Evolutionary conservation across 148 eudicot genomes (phyloP).

Genomic region (Hydrangea macrophylla): DNA sequence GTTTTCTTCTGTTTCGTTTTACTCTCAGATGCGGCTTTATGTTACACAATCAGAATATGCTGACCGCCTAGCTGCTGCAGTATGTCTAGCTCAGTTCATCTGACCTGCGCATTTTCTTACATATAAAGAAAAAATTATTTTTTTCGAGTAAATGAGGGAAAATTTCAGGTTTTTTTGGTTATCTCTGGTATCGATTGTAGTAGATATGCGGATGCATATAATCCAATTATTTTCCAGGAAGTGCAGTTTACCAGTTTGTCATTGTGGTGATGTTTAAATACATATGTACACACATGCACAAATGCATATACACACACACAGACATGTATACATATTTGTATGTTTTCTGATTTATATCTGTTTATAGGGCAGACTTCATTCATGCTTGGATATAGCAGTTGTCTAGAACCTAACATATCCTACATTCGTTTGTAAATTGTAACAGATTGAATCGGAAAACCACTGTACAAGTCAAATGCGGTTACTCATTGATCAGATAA

Average conservation of each 20-base stretch:
- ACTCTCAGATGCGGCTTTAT: constrained; percentile 72
- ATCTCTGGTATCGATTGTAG: background rate
- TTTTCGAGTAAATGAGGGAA: background rate
- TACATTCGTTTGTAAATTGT: constrained; percentile 1
- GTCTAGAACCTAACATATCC: background rate
- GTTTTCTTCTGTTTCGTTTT: constrained; percentile 15
- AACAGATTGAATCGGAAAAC: constrained; percentile 61
- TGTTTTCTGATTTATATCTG: too few species aligned
- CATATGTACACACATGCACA: too few species aligned
- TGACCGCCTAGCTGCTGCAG: constrained; percentile 87
- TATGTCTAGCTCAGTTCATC: constrained; percentile 33
- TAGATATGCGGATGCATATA: background rate
- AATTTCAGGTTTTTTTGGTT: background rate
- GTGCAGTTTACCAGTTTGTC: background rate
- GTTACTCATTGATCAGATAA: constrained; percentile 78
- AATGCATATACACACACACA: too few species aligned
- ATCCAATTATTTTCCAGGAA: background rate
- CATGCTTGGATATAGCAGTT: constrained; percentile 5
- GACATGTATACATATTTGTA: too few species aligned
- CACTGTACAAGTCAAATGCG: constrained; percentile 55
- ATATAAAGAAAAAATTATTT: background rate
- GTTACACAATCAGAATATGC: constrained; percentile 81
- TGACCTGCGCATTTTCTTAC: background rate
- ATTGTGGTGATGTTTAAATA: too few species aligned
- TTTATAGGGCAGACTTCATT: background rate